Percentiles rank a stretch among this genome's conserved stretches.
phyloP scores from a whole-genome alignment of 1,284 basidiomycete species.

The Binderoboletus segoi region DNA sequence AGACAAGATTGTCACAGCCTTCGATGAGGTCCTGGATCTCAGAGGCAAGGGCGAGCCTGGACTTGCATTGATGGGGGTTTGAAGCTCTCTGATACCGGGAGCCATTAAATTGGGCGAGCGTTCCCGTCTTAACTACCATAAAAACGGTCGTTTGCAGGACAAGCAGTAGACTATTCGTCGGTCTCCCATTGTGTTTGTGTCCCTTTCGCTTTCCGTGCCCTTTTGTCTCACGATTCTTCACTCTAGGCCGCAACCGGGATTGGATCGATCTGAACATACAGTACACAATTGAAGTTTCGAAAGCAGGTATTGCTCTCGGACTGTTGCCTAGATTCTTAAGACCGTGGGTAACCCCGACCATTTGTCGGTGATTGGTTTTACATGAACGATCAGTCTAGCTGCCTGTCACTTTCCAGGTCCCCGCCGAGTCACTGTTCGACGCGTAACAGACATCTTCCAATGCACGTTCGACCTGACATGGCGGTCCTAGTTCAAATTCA shows the following conservation, averaged over 20 bases:
- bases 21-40: conserved; percentile 25
- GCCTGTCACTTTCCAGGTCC: neutral
- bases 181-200: conserved; percentile 41
- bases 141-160: conserved; percentile 34
- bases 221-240: neutral
- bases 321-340: conserved; percentile 42
- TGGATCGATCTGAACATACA: conserved; percentile 39
- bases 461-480: conserved; percentile 3
- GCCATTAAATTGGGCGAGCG: conserved; percentile 34
- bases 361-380: fast-evolving
- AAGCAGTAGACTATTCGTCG: conserved; percentile 43
- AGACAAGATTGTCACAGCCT: conserved; percentile 33
- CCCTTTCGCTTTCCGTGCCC: no score
- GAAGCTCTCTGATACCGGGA: neutral
- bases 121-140: conserved; percentile 20
- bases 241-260: conserved; percentile 43
- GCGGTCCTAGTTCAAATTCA: neutral
- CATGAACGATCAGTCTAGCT: neutral
- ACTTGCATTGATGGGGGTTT: no score
- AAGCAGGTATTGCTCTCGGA: conserved; percentile 29
- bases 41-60: neutral
- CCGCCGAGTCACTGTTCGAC: neutral
- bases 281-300: conserved; percentile 36
- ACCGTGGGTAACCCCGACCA: conserved; percentile 33
- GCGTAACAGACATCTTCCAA: conserved; percentile 11